Evolutionary conservation across 305 asterid species (phyloP), one percentile per base, ranked within the genome.

Genomic region (Fraxinus baroniana): DNA sequence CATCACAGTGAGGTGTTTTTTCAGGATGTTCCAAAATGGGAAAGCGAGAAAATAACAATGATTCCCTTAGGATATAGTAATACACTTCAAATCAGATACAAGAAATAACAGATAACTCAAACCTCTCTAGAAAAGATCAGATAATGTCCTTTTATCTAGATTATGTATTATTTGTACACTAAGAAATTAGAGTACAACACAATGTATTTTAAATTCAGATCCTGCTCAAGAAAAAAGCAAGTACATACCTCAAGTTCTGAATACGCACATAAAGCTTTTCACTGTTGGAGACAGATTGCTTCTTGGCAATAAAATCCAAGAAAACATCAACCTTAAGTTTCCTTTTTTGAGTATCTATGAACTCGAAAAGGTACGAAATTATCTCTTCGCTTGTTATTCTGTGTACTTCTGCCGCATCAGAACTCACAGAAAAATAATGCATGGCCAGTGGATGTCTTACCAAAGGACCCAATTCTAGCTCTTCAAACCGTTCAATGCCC

Each of bases 391-490:
- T 92, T 36, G 85, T 91, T 86, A 96, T 93, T 86, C 86, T 93
- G 87, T 80, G 86, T 44, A 89, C 91, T 89, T 90, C 90, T 76
- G 89, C 91, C 70, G 86, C 62, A 82, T 90, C 94, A 84, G 91
- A 82, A 86, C 88, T 83, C 86, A 91, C 82, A 52, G 91, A 90
- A 89, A 96, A 96, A 87, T 93, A 96, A 79, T 92, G 93, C 82
- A 85, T 83, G 76, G 88, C 93, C 80, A 93, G 92, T 1, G 98
- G 98, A 60, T 94, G 95, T 77, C 91, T 91, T 78, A 91, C 84
- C 90, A 96, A 87, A 80, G 99, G 98, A 74, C 99, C 99, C 92
- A 96, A 89, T 83, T 91, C 95, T 83, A 96, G 92, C 87, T 94
- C 97, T 81, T 93, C 97, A 88, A 93, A 96, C 78, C 30, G 84